Percentiles rank a stretch among this genome's conserved stretches.
phyloP scores from a whole-genome alignment of 148 eudicot genomes.

The Silene latifolia region DNA sequence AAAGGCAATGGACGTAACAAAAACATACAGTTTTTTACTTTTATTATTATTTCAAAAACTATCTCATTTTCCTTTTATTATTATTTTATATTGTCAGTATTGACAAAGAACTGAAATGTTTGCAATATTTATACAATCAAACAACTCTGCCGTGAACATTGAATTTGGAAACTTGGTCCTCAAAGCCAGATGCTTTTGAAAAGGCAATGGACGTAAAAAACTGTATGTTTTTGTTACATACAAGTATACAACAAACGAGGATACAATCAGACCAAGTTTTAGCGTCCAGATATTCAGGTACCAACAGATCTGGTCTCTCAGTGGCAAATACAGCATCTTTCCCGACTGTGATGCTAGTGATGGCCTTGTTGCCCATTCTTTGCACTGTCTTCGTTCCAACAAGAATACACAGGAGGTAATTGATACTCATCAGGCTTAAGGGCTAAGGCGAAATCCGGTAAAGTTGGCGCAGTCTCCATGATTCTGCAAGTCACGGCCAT shows the following conservation, averaged over 20 bases:
- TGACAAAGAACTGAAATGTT: conserved; percentile 2
- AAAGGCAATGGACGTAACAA: too few species aligned
- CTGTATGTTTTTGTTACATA: conserved; percentile 3
- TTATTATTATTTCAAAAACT: too few species aligned
- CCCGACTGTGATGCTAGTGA: conserved; percentile 10
- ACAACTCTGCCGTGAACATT: background rate
- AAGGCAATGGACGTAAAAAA: conserved; percentile 4
- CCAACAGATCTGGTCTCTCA: background rate
- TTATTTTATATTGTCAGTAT: background rate
- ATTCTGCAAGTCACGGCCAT: conserved; percentile 44
- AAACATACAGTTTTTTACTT: too few species aligned
- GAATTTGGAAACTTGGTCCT: conserved; percentile 4
- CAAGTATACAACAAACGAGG: conserved; percentile 7
- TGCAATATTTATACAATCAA: conserved; percentile 29
- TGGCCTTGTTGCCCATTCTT: conserved; percentile 31
- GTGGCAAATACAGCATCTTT: background rate
- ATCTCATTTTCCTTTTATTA: too few species aligned
- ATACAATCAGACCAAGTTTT: conserved; percentile 11
- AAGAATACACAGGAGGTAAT: conserved; percentile 61
- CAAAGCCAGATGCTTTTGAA: background rate
- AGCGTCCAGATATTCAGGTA: conserved; percentile 5
- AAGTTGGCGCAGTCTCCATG: conserved; percentile 94
- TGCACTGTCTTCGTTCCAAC: conserved; percentile 64
- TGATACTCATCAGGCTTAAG: conserved; percentile 94
- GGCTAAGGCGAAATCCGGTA: conserved; percentile 91